Base-by-base conservation (phyloP, 1,284 basidiomycete genomes). In the Mycena sp. region DNA sequence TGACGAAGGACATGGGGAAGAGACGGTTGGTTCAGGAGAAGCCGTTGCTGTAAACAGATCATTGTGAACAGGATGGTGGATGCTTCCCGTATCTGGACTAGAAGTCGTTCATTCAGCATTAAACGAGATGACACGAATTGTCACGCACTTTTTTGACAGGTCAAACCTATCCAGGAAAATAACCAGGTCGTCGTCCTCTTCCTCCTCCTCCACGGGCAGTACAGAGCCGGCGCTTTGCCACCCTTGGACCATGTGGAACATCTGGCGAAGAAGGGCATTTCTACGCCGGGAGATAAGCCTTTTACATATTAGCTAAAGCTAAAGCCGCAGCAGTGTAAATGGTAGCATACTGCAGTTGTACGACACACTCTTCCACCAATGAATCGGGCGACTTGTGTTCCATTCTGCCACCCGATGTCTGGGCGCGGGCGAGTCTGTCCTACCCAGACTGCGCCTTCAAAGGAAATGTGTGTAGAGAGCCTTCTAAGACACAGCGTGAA, bases 181-280 rank as follows among this genome's bases (percentile, higher is more conserved):
- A 46, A 78, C 76, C 21, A 87, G 61, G 25, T 77, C 82, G 30
- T 79, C 80, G 38, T 82, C 76, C 12, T 73, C 74, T 51, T 81
- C 82, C 38, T 82, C 77, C 23, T 80, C 78, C 46, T 79, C 76
- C 19, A 76, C 55, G n/a, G 73, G 67, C 43, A 83, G 69, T 37
- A 82, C 69, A 32, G 76, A 64, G 16, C 81, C 83, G 40, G 81
- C 67, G 63, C 78, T 77, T 55, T 84, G 78, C 69, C 84, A 83
- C 66, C 80, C 79, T 63, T 80, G 82, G 43, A 90, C 81, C 77
- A 92, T 83, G 53, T 78, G 75, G 75, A 85, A 89, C 85, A 92
- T 87, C 74, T 91, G 84, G 50, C 82, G 81, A 70, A 92, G 81
- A 52, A 92, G 81, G 55, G 80, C 86, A 85, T 89, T 87, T 73